Evolutionary conservation across 805 yeast genomes (phyloP).

Genomic region (Blastobotrys peoriensis): DNA sequence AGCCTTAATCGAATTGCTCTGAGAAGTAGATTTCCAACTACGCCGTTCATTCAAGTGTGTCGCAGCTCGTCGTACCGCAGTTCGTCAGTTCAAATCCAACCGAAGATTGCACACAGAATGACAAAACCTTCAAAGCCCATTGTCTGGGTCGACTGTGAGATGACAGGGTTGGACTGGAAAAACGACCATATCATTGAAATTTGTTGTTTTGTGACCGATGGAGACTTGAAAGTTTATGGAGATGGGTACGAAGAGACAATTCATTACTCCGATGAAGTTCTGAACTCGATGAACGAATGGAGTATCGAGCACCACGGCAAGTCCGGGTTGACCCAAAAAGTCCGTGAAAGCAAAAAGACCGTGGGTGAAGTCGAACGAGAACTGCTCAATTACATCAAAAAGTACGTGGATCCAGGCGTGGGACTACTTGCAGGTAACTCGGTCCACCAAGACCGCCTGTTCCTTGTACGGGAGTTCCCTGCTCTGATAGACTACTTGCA

Average conservation of each 20-base stretch:
- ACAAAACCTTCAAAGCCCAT: too few relatives aligned
- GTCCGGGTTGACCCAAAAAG: constrained; percentile 69
- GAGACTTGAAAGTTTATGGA: constrained; percentile 64
- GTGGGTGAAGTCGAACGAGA: constrained; percentile 58
- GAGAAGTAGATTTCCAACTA: too few relatives aligned
- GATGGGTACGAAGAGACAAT: constrained; percentile 79
- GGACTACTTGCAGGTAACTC: constrained; percentile 89
- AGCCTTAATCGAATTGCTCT: too few relatives aligned
- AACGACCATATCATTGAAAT: constrained; percentile 87
- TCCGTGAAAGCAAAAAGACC: constrained; percentile 49
- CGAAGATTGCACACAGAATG: too few relatives aligned
- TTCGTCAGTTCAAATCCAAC: too few relatives aligned
- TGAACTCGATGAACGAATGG: constrained; percentile 84
- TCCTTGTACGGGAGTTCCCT: constrained; percentile 82
- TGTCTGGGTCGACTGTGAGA: constrained; percentile 97
- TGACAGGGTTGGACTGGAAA: constrained; percentile 87
- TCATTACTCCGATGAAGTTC: constrained; percentile 52
- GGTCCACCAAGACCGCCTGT: constrained; percentile 84
- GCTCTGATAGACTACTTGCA: constrained; percentile 47
- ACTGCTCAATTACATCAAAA: constrained; percentile 53
- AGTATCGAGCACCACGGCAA: constrained; percentile 73
- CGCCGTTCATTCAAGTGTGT: too few relatives aligned
- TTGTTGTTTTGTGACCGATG: constrained; percentile 86
- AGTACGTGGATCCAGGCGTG: constrained; percentile 43
- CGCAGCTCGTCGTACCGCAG: too few relatives aligned